A percentile compares a stretch with the other conserved stretches of the same genome.
Conservation (phyloP, 2,329 filamentous ascomycete genomes). For the Pseudogymnoascus pannorum region DNA sequence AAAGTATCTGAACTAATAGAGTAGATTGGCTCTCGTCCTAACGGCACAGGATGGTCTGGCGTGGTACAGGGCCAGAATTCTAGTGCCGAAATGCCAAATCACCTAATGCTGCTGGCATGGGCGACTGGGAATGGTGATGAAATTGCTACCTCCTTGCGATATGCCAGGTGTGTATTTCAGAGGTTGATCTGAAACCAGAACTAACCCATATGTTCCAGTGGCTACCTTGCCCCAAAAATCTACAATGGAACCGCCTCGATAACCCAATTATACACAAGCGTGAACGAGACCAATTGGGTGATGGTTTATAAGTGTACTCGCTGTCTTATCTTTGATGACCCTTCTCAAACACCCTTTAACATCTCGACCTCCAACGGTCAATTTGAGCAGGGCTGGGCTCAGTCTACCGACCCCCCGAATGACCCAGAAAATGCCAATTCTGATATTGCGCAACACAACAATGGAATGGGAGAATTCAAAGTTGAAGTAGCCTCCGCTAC, state of each 20-base stretch:
- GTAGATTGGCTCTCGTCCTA: constrained; percentile 36
- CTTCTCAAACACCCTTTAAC: constrained; percentile 34
- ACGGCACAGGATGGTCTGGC: constrained; percentile 50
- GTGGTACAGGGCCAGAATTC: constrained; percentile 43
- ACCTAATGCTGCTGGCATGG: constrained; percentile 46
- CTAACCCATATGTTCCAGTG: constrained; percentile 27
- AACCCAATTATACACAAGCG: constrained; percentile 50
- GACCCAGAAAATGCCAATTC: constrained; percentile 38
- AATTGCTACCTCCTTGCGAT: constrained; percentile 51
- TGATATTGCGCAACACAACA: constrained; percentile 47
- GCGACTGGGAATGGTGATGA: constrained; percentile 45
- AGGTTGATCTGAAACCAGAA: background rate
- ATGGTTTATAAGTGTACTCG: constrained; percentile 59
- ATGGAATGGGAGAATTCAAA: constrained; percentile 47
- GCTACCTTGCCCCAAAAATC: constrained; percentile 49
- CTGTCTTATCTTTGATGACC: constrained; percentile 47
- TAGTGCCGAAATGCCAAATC: constrained; percentile 43
- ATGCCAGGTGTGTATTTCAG: constrained; percentile 34
- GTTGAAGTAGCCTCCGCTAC: constrained; percentile 36
- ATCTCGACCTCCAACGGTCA: constrained; percentile 38
- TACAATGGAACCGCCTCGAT: constrained; percentile 57
- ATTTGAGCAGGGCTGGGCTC: constrained; percentile 49
- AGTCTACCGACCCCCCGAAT: constrained; percentile 35
- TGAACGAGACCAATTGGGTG: constrained; percentile 52
- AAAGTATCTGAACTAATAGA: constrained; percentile 11